Percentiles rank a stretch among this genome's conserved stretches.
Conservation (phyloP, 2,329 filamentous ascomycete species). For the Paracoccidioides lutzii region DNA sequence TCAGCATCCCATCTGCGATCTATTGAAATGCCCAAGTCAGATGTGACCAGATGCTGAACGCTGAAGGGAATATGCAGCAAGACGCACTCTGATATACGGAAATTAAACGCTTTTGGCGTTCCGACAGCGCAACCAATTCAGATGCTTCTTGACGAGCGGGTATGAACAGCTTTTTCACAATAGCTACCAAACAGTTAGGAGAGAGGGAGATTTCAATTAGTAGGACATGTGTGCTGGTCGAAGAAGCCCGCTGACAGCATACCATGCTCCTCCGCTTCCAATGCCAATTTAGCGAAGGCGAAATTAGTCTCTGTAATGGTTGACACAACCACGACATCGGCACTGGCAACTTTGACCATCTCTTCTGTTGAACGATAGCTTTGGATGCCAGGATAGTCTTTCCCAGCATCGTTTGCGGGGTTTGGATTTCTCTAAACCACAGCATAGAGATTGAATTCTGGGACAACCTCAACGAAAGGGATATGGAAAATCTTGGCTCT, state of each 20-base stretch:
- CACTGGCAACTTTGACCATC: constrained; percentile 50
- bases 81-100: constrained; percentile 54
- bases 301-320: constrained; percentile 63
- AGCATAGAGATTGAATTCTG: constrained; percentile 55
- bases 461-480: constrained; percentile 55
- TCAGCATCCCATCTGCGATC: constrained; percentile 66
- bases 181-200: constrained; percentile 34
- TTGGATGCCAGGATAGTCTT: constrained; percentile 53
- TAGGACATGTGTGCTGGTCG: background rate
- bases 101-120: constrained; percentile 40
- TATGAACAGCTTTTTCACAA: constrained; percentile 75
- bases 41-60: background rate
- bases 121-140: constrained; percentile 45
- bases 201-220: background rate
- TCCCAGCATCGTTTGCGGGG: constrained; percentile 50
- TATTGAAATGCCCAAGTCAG: constrained; percentile 11
- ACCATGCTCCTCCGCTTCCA: constrained; percentile 58
- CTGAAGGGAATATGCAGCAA: background rate
- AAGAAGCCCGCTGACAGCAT: constrained; percentile 5
- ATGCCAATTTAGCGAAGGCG: constrained; percentile 48
- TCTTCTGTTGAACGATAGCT: constrained; percentile 51
- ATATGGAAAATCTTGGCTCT: constrained; percentile 75
- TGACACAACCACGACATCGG: constrained; percentile 59
- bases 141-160: constrained; percentile 56
- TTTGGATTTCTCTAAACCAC: constrained; percentile 63